A percentile compares a stretch with the other conserved stretches of the same genome.
Conservation (phyloP, 495 filamentous ascomycete genomes). For the Xylaria bambusicola region DNA sequence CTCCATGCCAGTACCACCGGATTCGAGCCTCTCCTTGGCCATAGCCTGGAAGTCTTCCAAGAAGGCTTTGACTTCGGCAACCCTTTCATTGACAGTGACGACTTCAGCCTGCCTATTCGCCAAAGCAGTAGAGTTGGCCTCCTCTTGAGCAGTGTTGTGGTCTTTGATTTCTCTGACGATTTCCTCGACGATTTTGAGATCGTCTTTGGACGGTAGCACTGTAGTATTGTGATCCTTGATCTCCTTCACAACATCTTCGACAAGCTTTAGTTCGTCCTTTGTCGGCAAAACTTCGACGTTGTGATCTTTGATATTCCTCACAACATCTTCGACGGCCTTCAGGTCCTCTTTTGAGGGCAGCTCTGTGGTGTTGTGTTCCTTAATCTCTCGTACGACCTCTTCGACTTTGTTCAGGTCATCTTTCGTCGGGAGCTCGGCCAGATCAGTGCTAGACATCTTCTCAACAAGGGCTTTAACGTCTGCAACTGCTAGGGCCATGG, state of each 20-base stretch:
- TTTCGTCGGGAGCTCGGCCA: slow-evolving; percentile 65
- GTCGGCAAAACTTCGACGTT: slow-evolving; percentile 49
- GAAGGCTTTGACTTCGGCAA: slow-evolving; percentile 53
- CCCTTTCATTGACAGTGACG: slow-evolving; percentile 49
- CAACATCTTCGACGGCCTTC: slow-evolving; percentile 52
- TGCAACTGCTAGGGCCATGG: slow-evolving; percentile 72
- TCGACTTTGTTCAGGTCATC: slow-evolving; percentile 55
- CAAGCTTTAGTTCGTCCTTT: slow-evolving; percentile 56
- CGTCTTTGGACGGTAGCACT: slow-evolving; percentile 64
- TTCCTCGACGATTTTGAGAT: slow-evolving; percentile 52
- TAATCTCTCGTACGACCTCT: slow-evolving; percentile 67
- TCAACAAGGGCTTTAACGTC: slow-evolving; percentile 78
- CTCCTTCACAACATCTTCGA: slow-evolving; percentile 63
- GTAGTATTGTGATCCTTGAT: slow-evolving; percentile 60
- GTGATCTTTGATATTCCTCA: slow-evolving; percentile 60
- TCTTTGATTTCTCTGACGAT: slow-evolving; percentile 69
- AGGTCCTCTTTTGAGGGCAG: slow-evolving; percentile 66
- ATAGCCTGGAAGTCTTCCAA: slow-evolving; percentile 53
- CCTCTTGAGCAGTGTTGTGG: slow-evolving; percentile 66
- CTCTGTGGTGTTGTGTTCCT: background rate
- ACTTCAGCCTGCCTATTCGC: slow-evolving; percentile 68
- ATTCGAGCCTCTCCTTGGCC: slow-evolving; percentile 52
- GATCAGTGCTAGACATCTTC: slow-evolving; percentile 66
- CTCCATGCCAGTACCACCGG: slow-evolving; percentile 50
- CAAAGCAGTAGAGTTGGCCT: slow-evolving; percentile 73